Percentiles rank a stretch among this genome's conserved stretches.
These are phyloP conservation scores for Gardenia jasminoides DNA, from an alignment of 257 asterid species.

Conservation along the genomic window DNA sequence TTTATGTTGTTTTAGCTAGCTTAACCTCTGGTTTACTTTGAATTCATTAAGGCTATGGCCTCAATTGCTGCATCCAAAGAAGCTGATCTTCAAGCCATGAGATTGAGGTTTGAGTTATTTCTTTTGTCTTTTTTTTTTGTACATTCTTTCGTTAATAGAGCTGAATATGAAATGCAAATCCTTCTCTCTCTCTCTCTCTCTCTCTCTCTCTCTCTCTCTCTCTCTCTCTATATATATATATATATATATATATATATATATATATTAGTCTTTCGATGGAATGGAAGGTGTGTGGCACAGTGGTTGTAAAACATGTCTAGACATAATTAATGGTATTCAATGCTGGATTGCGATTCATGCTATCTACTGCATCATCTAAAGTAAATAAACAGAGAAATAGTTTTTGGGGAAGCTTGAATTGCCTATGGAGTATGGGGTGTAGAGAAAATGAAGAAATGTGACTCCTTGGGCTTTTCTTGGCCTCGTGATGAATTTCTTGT, in stretches of 20 bases:
- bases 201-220: no score
- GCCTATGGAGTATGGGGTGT: not conserved
- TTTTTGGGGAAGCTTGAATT: not conserved
- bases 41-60: constrained; percentile 78
- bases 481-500: not conserved
- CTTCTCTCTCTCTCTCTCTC: no score
- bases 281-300: not conserved
- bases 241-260: no score
- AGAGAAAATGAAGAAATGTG: not conserved
- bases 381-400: no score
- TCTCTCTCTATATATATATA: no score
- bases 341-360: no score
- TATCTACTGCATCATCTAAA: no score
- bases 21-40: not conserved
- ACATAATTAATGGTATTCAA: not conserved
- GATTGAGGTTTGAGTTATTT: constrained; percentile 53
- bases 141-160: not conserved
- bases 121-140: not conserved
- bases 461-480: not conserved
- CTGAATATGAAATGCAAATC: no score
- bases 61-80: constrained; percentile 79
- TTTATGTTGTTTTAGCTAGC: not conserved
- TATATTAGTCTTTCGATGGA: not conserved
- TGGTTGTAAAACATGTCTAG: no score
- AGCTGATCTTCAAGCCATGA: constrained; percentile 93